These are phyloP conservation scores for Sisymbrium altissimum DNA, from an alignment of 345 rosid genomes.

Conservation along the genomic window DNA sequence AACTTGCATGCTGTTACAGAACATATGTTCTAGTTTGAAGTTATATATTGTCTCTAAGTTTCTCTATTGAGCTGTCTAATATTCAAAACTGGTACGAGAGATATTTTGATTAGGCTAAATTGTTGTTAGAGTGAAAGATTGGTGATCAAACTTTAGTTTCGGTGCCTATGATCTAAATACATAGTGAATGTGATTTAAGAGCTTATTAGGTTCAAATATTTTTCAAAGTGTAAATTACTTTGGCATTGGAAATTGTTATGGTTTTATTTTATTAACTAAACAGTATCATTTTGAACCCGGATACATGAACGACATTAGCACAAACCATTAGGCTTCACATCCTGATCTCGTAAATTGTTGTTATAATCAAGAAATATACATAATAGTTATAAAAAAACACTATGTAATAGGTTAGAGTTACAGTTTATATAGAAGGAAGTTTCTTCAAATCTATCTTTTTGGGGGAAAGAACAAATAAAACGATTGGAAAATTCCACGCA, in stretches of 20 bases:
- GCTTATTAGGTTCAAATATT: not conserved
- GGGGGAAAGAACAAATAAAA: not conserved
- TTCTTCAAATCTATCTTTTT: not conserved
- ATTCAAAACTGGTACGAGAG: not conserved
- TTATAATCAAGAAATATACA: not conserved
- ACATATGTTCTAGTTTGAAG: not conserved
- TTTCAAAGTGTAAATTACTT: not conserved
- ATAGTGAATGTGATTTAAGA: not conserved
- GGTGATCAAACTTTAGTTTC: not conserved
- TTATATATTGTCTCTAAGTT: not conserved
- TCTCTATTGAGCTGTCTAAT: not conserved
- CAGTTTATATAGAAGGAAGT: not conserved
- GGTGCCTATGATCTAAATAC: not conserved
- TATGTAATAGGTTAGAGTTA: not conserved
- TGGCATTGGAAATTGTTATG: not conserved
- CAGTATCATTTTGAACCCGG: too few relatives aligned
- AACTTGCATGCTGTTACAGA: not conserved
- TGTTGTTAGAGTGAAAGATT: not conserved
- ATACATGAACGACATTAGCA: too few relatives aligned
- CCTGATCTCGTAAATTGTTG: not conserved
- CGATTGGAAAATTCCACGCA: too few relatives aligned
- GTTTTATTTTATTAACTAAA: not conserved
- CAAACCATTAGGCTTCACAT: too few relatives aligned
- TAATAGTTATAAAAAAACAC: not conserved
- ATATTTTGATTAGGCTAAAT: not conserved